These are phyloP conservation scores for Syncephalastrum contaminatum DNA, from an alignment of 371 early-diverging fungal genomes.

Conservation along the genomic window DNA sequence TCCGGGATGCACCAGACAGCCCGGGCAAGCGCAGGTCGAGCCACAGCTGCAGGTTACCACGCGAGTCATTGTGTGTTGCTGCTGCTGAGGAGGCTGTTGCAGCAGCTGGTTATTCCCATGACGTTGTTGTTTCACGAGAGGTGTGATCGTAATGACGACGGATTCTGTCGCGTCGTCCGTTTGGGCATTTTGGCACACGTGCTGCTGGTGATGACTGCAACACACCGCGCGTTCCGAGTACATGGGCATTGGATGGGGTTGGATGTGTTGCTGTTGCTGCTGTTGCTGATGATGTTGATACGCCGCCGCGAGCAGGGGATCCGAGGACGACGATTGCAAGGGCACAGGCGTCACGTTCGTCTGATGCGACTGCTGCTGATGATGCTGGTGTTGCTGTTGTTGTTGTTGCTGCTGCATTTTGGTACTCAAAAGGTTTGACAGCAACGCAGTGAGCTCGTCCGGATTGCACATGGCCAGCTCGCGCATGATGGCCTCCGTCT, in stretches of 20 bases:
- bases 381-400: neutral
- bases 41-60: slow-evolving; percentile 32
- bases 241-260: slow-evolving; percentile 4
- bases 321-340: too few relatives aligned
- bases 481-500: slow-evolving; percentile 8
- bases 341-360: too few relatives aligned
- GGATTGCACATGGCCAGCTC: slow-evolving; percentile 12
- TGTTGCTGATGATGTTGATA: slow-evolving; percentile 7
- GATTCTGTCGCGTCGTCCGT: slow-evolving; percentile 29
- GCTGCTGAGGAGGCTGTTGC: slow-evolving; percentile 5
- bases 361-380: neutral
- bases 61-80: slow-evolving; percentile 14
- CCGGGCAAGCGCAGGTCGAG: slow-evolving; percentile 19
- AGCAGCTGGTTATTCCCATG: neutral
- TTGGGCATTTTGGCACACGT: slow-evolving; percentile 10
- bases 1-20: slow-evolving; percentile 27
- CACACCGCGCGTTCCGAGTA: slow-evolving; percentile 2
- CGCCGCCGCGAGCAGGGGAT: too few relatives aligned
- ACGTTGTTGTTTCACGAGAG: slow-evolving; percentile 18
- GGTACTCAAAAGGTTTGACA: slow-evolving; percentile 20
- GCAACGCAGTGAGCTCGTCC: slow-evolving; percentile 26
- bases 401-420: neutral
- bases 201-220: slow-evolving; percentile 28
- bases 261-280: slow-evolving; percentile 9
- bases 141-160: slow-evolving; percentile 47